Percentiles rank a stretch among this genome's conserved stretches.
phyloP scores from a whole-genome alignment of 345 rosid genomes.

The Euphorbia tirucalli region DNA sequence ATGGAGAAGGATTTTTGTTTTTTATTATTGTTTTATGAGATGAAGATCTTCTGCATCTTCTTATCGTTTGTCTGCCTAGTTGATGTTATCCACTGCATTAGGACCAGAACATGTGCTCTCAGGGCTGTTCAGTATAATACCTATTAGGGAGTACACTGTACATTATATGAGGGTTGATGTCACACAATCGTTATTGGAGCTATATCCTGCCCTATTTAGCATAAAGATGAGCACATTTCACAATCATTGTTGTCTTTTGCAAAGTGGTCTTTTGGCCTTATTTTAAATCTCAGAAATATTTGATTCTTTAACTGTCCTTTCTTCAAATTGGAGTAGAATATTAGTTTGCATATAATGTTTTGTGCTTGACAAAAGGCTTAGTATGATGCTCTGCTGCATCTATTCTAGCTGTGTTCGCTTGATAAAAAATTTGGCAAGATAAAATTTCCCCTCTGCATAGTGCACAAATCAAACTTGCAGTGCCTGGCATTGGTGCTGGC shows the following conservation, averaged over 20 bases:
- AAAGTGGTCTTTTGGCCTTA: background rate
- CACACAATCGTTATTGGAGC: background rate
- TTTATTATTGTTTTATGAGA: slow-evolving; percentile 16
- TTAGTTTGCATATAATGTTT: background rate
- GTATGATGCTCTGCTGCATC: background rate
- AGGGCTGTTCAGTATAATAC: background rate
- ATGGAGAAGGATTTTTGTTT: slow-evolving; percentile 24
- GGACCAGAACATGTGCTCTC: slow-evolving; percentile 17
- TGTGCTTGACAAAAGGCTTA: background rate
- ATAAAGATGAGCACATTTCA: background rate
- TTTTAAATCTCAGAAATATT: background rate
- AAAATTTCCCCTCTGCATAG: background rate
- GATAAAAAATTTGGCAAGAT: background rate
- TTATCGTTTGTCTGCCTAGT: slow-evolving; percentile 15
- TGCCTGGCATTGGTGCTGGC: background rate
- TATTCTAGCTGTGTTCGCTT: too few species aligned
- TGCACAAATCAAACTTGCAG: background rate
- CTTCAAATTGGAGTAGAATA: background rate
- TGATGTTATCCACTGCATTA: slow-evolving; percentile 19
- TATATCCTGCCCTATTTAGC: slow-evolving; percentile 1
- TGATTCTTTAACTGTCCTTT: background rate
- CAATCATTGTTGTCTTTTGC: background rate
- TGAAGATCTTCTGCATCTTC: slow-evolving; percentile 19
- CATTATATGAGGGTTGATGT: background rate
- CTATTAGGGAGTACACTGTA: background rate